Conservation (phyloP, 2,329 filamentous ascomycete species). For the Exophiala alcalophila region DNA sequence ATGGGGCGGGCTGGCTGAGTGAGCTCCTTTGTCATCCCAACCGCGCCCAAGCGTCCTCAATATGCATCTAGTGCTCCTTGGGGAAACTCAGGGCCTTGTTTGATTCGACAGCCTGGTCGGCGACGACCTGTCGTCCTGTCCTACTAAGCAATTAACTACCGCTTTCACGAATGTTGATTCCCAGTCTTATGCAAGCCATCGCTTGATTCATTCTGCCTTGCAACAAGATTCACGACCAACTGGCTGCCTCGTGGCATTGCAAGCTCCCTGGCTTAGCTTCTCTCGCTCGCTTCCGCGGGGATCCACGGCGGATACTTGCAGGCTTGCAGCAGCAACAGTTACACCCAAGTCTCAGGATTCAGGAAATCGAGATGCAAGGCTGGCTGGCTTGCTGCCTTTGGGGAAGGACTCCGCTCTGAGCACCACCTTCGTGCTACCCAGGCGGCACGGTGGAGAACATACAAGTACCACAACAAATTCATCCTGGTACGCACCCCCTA, state of each 20-base stretch:
- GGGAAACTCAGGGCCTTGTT: too few species aligned
- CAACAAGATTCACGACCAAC: background rate
- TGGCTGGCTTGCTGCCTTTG: too few species aligned
- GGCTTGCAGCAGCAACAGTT: background rate
- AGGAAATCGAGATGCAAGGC: slow-evolving; percentile 4
- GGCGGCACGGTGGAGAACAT: too few species aligned
- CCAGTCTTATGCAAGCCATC: slow-evolving; percentile 1
- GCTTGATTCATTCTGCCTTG: background rate
- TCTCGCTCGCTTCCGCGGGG: background rate
- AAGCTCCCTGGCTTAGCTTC: background rate
- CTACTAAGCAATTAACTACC: slow-evolving; percentile 4
- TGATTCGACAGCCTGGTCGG: background rate
- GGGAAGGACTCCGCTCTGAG: slow-evolving; percentile 3
- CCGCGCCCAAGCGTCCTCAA: background rate
- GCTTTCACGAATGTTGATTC: background rate
- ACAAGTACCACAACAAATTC: too few species aligned
- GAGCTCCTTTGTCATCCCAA: slow-evolving; percentile 10
- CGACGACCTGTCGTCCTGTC: background rate
- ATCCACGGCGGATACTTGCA: background rate
- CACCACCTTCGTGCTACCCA: background rate
- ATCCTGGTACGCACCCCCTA: background rate
- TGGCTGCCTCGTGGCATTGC: too few species aligned
- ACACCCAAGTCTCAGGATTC: slow-evolving; percentile 2
- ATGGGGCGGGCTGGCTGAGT: slow-evolving; percentile 11
- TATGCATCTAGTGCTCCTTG: too few species aligned